Base-by-base conservation (phyloP, 2,329 filamentous ascomycete genomes). In the Xylaria multiplex region DNA sequence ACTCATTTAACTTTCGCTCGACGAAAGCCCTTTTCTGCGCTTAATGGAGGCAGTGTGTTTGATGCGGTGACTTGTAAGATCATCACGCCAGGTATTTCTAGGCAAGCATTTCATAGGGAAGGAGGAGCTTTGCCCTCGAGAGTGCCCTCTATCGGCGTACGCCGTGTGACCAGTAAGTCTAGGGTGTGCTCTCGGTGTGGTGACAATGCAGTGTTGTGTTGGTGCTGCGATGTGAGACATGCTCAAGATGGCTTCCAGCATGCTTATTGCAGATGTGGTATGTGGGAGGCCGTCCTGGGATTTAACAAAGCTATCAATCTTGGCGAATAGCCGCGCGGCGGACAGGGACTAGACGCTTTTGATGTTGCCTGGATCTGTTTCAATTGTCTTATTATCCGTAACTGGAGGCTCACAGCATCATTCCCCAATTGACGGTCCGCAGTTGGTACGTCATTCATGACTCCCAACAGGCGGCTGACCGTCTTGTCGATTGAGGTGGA, bases 1-100 rank as follows among this genome's bases (percentile, higher is more conserved):
- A 54, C 58, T 59, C 49, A 62, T 62, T 59, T 64, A 40, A 55
- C 24, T 65, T 65, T 67, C 57, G 64, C 61, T 67, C 43, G 65
- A 69, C 64, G 58, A 64, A 64, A 48, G 35, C 45, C 52, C 11
- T 64, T 30, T 50, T 32, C 22, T 30, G 49, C 56, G 54, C 54
- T 62, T 59, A 52, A 48, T 35, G 40, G 22, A 60, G 27, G 52
- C 45, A 56, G 62, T 45, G 49, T 52, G n/a, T 59, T 24, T 54
- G 57, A 55, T 55, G 53, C 35, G 54, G 52, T 49, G 24, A 43
- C 42, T 53, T 27, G 27, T 50, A 32, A 50, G 43, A 59, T 35
- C 42, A 58, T 59, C 24, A 53, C 42, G 43, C 46, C 9, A 11
- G 24, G 32, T 42, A 42, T 55, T 30, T 45, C 43, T 30, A 48